Percentiles rank a stretch among this genome's conserved stretches.
Conservation (phyloP, 108 stramenopile species). For the Nitzschia putrida region DNA sequence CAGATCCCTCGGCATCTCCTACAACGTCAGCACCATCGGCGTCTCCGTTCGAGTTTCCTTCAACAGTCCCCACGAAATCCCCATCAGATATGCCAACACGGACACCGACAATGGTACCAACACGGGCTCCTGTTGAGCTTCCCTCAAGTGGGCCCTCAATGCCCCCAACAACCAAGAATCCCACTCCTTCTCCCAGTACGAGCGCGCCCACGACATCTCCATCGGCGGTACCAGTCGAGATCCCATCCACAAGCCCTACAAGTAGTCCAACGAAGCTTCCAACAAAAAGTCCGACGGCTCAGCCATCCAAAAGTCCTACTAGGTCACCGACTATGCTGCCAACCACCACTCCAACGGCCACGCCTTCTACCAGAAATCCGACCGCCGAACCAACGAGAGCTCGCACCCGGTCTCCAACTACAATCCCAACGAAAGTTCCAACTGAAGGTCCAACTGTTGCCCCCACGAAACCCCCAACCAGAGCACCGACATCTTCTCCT, state of each 20-base stretch:
- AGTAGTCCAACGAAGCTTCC: background rate
- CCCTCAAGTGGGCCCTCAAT: background rate
- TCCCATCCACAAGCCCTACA: too few relatives aligned
- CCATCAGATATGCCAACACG: background rate
- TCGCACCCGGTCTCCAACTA: background rate
- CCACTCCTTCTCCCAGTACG: background rate
- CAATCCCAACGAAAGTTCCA: background rate
- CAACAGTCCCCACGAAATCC: background rate
- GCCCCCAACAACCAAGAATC: background rate
- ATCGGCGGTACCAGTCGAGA: background rate
- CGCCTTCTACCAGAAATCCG: background rate
- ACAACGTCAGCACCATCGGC: background rate
- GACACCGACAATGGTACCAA: background rate
- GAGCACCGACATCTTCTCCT: conserved; percentile 2
- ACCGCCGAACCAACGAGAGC: background rate
- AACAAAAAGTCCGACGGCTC: background rate
- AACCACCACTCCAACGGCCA: too few relatives aligned
- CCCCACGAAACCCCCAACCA: background rate
- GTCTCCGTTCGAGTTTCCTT: background rate
- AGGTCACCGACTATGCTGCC: background rate
- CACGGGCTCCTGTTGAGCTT: background rate
- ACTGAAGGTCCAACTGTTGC: background rate
- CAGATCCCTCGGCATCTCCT: background rate
- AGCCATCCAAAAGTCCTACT: too few relatives aligned
- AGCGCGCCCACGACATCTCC: background rate